Base-by-base conservation (phyloP, 2,329 filamentous ascomycete species). In the Neospermospora avenae region DNA sequence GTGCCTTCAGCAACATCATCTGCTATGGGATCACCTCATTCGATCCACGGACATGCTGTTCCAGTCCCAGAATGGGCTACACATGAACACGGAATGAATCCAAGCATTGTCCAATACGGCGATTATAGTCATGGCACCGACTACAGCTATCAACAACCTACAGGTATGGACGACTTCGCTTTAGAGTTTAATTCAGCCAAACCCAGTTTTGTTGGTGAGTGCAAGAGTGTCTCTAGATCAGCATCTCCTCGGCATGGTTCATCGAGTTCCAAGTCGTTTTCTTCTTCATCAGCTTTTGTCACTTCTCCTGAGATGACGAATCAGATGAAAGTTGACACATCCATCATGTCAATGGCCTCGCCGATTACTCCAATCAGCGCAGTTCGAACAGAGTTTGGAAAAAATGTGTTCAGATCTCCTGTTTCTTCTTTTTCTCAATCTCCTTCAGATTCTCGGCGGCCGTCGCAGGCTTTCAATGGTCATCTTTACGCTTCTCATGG, bases 181-280 rank as follows among this genome's bases (percentile, higher is more conserved):
- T 67, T 71, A 66, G 69, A 73, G 20, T 74, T 77, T 64, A 73
- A 65, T 65, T 59, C 74, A 35, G 74, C 77, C 62, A 74, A 78
- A 62, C 68, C 75, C 22, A 73, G 69, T 65, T 78, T 74, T 73
- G 76, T 78, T 72, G 77, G 76, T 79, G 72, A 77, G 76, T 78
- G 60, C 69, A 61, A 70, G 67, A 71, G 69, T 62, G 62, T 74
- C 71, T 74, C 71, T 74, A 72, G 68, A 68, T 71, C 68, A 68
- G 65, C 64, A 61, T 63, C 67, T 63, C 68, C 57, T 73, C 69
- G 68, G 65, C 68, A 67, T 56, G 60, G 59, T 69, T 69, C 67
- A 39, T 70, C 65, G 42, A 66, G 62, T 52, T 51, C 59, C 57
- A 62, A 63, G 34, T 65, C 67, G 51, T 41, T 66, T 58, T 69